phyloP scores from a whole-genome alignment of 768 basidiomycete genomes.

The Calocybe cyanea region DNA sequence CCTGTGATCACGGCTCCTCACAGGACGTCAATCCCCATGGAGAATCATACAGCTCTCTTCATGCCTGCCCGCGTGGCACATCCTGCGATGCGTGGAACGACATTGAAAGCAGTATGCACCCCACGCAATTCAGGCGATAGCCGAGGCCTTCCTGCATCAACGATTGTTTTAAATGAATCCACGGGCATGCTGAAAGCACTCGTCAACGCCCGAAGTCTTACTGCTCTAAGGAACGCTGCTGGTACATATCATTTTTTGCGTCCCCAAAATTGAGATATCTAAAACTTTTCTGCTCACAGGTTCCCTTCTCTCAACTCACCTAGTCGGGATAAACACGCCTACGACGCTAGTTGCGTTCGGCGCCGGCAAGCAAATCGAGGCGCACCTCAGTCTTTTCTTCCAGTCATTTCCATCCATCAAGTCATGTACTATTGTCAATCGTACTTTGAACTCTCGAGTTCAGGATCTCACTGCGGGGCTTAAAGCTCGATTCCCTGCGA shows the following conservation, averaged over 20 bases:
- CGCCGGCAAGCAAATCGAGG: conserved; percentile 65
- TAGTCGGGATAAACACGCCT: conserved; percentile 43
- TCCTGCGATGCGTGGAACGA: conserved; percentile 38
- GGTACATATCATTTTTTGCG: conserved; percentile 36
- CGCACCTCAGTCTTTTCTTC: conserved; percentile 62
- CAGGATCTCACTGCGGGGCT: conserved; percentile 27
- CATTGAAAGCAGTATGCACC: conserved; percentile 80
- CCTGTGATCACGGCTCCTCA: conserved; percentile 45
- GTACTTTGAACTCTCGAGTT: conserved; percentile 49
- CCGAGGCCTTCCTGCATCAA: conserved; percentile 71
- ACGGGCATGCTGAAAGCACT: conserved; percentile 71
- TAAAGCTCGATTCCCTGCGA: conserved; percentile 20
- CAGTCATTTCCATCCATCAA: conserved; percentile 51
- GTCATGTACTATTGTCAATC: conserved; percentile 59
- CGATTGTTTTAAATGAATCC: conserved; percentile 67
- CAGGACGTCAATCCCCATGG: conserved; percentile 50
- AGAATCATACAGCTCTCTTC: conserved; percentile 62
- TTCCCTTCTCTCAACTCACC: conserved; percentile 60
- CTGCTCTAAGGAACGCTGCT: conserved; percentile 79
- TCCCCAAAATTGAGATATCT: not conserved
- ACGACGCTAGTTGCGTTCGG: conserved; percentile 60
- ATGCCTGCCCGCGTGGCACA: conserved; percentile 71
- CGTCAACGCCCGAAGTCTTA: conserved; percentile 73
- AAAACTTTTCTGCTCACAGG: conserved; percentile 32
- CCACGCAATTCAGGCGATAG: conserved; percentile 41